These are phyloP conservation scores for Sclerotinia borealis DNA, from an alignment of 2,329 filamentous ascomycete species.

Conservation along the genomic window DNA sequence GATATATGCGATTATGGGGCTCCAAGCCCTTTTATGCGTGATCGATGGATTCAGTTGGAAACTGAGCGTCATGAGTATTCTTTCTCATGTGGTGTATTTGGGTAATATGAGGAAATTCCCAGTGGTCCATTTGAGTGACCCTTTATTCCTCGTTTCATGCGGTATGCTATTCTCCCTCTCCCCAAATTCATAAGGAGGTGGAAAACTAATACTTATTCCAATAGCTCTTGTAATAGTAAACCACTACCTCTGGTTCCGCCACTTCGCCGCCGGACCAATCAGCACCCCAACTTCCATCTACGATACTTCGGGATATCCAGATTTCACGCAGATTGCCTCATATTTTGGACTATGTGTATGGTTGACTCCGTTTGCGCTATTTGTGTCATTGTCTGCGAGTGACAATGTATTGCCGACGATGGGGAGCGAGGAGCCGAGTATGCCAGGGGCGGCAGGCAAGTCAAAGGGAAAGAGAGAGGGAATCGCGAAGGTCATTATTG, in stretches of 20 bases:
- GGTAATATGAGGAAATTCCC: slow-evolving; percentile 74
- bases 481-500: slow-evolving; percentile 61
- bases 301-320: slow-evolving; percentile 60
- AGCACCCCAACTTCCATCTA: slow-evolving; percentile 57
- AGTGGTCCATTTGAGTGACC: slow-evolving; percentile 79
- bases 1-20: slow-evolving; percentile 72
- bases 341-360: slow-evolving; percentile 97
- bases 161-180: slow-evolving; percentile 43
- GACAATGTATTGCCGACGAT: slow-evolving; percentile 95
- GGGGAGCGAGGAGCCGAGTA: slow-evolving; percentile 59
- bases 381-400: slow-evolving; percentile 87
- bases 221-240: slow-evolving; percentile 77
- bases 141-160: slow-evolving; percentile 79
- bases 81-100: slow-evolving; percentile 78
- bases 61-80: slow-evolving; percentile 67
- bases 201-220: slow-evolving; percentile 15
- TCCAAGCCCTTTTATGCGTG: slow-evolving; percentile 69
- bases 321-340: slow-evolving; percentile 88
- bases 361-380: slow-evolving; percentile 91
- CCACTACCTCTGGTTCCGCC: slow-evolving; percentile 92
- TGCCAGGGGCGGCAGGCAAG: slow-evolving; percentile 34
- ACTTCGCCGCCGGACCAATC: slow-evolving; percentile 68
- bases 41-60: slow-evolving; percentile 80
- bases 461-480: slow-evolving; percentile 51
- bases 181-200: not conserved